A percentile compares a stretch with the other conserved stretches of the same genome.
Conservation (phyloP, 805 yeast genomes). For the Lipomyces spencermartinsiae region DNA sequence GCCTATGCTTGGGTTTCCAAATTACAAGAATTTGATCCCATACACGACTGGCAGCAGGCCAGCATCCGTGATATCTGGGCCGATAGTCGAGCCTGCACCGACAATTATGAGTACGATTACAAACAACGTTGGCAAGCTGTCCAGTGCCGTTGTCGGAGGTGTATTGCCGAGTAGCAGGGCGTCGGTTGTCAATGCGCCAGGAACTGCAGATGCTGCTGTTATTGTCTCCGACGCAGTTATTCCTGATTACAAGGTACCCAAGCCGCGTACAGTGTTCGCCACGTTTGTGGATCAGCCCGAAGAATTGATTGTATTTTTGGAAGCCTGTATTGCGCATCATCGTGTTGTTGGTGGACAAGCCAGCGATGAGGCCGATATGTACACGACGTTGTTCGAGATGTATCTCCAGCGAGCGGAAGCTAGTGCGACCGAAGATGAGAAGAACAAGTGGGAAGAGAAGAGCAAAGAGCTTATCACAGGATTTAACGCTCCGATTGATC, state of each 20-base stretch:
- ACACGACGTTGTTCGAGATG: conserved; percentile 81
- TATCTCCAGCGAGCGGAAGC: conserved; percentile 66
- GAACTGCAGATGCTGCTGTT: conserved; percentile 9
- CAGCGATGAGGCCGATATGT: conserved; percentile 73
- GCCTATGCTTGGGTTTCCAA: conserved; percentile 20
- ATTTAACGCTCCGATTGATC: conserved; percentile 59
- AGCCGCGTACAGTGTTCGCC: conserved; percentile 84
- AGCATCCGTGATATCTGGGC: conserved; percentile 27
- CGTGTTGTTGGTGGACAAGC: conserved; percentile 64
- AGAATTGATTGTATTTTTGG: conserved; percentile 89
- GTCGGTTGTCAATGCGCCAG: not conserved
- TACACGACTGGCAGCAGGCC: conserved; percentile 35
- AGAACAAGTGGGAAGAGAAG: conserved; percentile 65
- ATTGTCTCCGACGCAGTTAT: not conserved
- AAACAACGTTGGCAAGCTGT: conserved; percentile 25
- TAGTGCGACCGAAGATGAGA: conserved; percentile 48
- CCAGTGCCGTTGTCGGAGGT: conserved; percentile 24
- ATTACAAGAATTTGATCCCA: conserved; percentile 30
- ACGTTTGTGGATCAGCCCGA: conserved; percentile 84
- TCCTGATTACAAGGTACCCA: conserved; percentile 83
- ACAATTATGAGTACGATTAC: conserved; percentile 31
- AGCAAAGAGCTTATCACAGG: conserved; percentile 61
- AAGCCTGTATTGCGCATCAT: conserved; percentile 59
- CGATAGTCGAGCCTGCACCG: conserved; percentile 21
- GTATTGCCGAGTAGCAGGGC: conserved; percentile 13